A percentile compares a stretch with the other conserved stretches of the same genome.
Conservation (phyloP, 2,329 filamentous ascomycete species). For the Exophiala phaeomuriformis region DNA sequence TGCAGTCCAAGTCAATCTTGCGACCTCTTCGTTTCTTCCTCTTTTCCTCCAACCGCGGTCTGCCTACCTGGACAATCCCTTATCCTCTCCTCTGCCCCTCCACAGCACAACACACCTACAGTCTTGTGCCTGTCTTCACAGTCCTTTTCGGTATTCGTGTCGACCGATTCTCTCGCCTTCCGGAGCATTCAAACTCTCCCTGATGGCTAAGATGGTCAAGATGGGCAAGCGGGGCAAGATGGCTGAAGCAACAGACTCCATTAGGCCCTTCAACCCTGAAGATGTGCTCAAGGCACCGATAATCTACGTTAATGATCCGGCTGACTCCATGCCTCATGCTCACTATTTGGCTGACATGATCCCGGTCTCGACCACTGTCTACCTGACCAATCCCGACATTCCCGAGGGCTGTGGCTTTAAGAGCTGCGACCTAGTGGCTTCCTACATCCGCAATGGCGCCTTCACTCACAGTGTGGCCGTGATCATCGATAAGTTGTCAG, state of each 20-base stretch:
- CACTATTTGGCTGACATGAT: slow-evolving; percentile 16
- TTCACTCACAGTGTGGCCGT: slow-evolving; percentile 7
- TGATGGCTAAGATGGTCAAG: neutral
- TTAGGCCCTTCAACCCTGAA: neutral
- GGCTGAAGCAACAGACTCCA: too few species aligned
- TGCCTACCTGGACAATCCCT: too few species aligned
- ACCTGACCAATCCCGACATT: neutral
- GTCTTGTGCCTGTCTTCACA: too few species aligned
- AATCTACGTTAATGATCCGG: slow-evolving; percentile 25
- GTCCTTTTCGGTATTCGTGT: too few species aligned
- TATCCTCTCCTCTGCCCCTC: too few species aligned
- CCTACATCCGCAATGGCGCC: slow-evolving; percentile 1
- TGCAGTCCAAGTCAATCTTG: too few species aligned
- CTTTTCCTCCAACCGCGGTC: too few species aligned
- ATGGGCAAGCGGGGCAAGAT: slow-evolving; percentile 16
- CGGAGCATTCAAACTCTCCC: neutral
- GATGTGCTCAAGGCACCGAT: slow-evolving; percentile 16
- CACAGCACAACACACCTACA: too few species aligned
- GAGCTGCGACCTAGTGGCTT: slow-evolving; percentile 2
- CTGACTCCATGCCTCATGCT: slow-evolving; percentile 5
- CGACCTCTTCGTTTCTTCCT: too few species aligned
- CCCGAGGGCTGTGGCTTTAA: neutral
- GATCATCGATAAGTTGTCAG: slow-evolving; percentile 8
- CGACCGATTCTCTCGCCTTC: too few species aligned
- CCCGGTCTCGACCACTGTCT: slow-evolving; percentile 3